Evolutionary conservation across 208 protist species (phyloP).

Genomic region (Trypanosoma theileri): DNA sequence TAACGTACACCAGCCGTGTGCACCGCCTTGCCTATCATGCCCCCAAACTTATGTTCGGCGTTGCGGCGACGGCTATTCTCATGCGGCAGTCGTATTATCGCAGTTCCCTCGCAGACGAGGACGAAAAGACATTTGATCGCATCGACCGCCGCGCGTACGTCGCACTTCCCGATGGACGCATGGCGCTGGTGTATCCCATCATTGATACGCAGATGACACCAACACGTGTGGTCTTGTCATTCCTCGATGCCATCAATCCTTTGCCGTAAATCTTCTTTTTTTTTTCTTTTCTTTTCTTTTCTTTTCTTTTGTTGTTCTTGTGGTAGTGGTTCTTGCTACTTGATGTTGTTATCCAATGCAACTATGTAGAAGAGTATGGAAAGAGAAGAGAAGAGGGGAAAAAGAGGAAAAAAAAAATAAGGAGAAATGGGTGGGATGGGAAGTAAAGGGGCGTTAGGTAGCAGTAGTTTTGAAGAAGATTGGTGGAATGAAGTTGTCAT

Average conservation of each 20-base stretch:
- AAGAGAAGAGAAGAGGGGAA: constrained; percentile 13
- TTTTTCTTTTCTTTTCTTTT: constrained; percentile 4
- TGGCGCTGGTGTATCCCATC: constrained; percentile 90
- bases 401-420: background rate
- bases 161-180: constrained; percentile 86
- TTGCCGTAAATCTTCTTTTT: constrained; percentile 42
- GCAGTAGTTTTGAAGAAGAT: no score
- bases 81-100: constrained; percentile 88
- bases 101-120: constrained; percentile 77
- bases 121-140: constrained; percentile 74
- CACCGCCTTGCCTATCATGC: constrained; percentile 70
- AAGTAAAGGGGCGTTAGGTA: no score
- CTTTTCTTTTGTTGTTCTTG: no score
- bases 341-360: no score
- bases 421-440: background rate
- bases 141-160: constrained; percentile 91
- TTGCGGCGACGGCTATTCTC: constrained; percentile 68
- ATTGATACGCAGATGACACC: constrained; percentile 84
- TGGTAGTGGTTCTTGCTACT: no score
- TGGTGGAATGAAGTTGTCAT: no score
- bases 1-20: constrained; percentile 73
- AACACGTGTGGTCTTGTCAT: constrained; percentile 71
- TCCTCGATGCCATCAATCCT: constrained; percentile 81
- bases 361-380: background rate
- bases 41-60: constrained; percentile 68